Evolutionary conservation across 257 asterid genomes (phyloP).

Genomic region (Asclepias syriaca): DNA sequence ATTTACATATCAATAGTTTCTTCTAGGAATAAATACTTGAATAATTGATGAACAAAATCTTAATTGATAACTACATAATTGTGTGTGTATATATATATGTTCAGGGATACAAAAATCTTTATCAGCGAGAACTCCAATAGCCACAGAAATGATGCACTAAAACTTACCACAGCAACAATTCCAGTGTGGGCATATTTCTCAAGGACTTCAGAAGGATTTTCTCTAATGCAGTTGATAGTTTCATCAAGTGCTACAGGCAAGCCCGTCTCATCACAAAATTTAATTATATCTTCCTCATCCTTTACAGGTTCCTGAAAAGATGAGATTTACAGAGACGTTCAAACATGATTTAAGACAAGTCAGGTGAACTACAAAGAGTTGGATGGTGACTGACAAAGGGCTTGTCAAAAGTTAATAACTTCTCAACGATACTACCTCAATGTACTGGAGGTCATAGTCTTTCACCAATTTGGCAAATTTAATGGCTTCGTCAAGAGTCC

Average conservation of each 20-base stretch:
- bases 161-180: conserved; percentile 71
- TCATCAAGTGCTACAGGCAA: conserved; percentile 94
- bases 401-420: not conserved
- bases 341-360: not conserved
- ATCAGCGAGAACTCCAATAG: not conserved
- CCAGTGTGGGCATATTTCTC: conserved; percentile 67
- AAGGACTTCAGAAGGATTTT: conserved; percentile 49
- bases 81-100: not conserved
- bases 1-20: not conserved
- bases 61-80: not conserved
- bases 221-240: conserved; percentile 50
- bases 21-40: not conserved
- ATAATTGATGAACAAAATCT: not conserved
- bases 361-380: not conserved
- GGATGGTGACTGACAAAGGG: not conserved
- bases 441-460: conserved; percentile 69
- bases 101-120: not conserved
- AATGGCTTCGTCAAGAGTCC: conserved; percentile 73
- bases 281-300: conserved; percentile 63
- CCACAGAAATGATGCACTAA: conserved; percentile 1
- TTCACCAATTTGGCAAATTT: conserved; percentile 64
- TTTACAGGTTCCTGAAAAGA: conserved; percentile 76
- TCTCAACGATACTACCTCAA: conserved; percentile 54
- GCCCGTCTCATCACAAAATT: conserved; percentile 80
- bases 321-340: not conserved